A percentile compares a stretch with the other conserved stretches of the same genome.
Conservation (phyloP, 805 yeast genomes). For the Saccharomycopsis javanensis region DNA sequence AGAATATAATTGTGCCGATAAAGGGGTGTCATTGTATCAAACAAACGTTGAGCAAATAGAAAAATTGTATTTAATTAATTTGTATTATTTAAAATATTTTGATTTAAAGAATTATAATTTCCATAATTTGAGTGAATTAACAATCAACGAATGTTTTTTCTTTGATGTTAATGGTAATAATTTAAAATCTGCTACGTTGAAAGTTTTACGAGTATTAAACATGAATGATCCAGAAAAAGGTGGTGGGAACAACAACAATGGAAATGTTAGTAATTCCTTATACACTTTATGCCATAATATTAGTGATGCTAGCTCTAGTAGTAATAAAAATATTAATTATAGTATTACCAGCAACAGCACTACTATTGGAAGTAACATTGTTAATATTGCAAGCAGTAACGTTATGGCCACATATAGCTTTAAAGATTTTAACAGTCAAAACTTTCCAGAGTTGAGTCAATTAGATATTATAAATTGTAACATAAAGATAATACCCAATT, state of each 20-base stretch:
- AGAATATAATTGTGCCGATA: neutral
- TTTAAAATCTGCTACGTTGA: neutral
- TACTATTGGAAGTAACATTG: neutral
- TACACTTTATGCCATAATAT: too few species aligned
- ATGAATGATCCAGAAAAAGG: neutral
- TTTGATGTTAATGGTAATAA: neutral
- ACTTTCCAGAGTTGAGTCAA: conserved; percentile 1
- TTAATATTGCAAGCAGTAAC: neutral
- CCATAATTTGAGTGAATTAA: neutral
- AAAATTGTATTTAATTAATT: neutral
- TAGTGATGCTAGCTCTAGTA: neutral
- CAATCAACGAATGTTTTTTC: neutral
- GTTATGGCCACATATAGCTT: neutral
- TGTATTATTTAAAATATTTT: neutral
- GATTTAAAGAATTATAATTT: neutral
- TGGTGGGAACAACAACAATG: neutral
- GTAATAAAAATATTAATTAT: neutral
- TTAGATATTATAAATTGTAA: conserved; percentile 4
- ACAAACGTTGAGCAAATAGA: neutral
- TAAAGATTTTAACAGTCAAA: conserved; percentile 6
- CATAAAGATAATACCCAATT: conserved; percentile 5
- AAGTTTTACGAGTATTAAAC: neutral
- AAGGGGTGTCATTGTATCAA: neutral
- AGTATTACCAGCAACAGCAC: neutral
- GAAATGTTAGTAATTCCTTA: neutral